Evolutionary conservation across 169 alveolate genomes (phyloP).

Genomic region (Cytauxzoon felis): DNA sequence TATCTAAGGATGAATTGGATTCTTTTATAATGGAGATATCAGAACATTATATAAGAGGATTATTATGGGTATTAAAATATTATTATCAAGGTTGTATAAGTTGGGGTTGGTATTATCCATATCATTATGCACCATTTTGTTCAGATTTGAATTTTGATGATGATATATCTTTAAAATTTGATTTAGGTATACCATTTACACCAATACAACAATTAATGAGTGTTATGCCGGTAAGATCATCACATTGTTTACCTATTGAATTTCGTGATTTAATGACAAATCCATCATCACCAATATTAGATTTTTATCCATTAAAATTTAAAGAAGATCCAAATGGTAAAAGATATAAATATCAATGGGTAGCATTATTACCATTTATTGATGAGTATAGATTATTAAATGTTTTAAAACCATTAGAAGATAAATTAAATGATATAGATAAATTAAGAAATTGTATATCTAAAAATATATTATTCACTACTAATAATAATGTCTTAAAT

Average conservation of each 20-base stretch:
- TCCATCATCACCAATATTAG: constrained; percentile 68
- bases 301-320: constrained; percentile 75
- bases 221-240: constrained; percentile 94
- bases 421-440: constrained; percentile 57
- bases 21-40: constrained; percentile 57
- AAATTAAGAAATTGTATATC: constrained; percentile 67
- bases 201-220: constrained; percentile 95
- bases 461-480: constrained; percentile 21
- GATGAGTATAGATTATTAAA: constrained; percentile 70
- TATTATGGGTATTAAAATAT: constrained; percentile 91
- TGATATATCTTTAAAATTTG: constrained; percentile 65
- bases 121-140: constrained; percentile 98
- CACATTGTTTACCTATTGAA: constrained; percentile 88
- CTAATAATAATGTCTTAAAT: not conserved
- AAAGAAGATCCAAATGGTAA: constrained; percentile 82
- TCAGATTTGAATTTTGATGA: constrained; percentile 84
- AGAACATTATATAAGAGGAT: constrained; percentile 89
- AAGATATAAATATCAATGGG: constrained; percentile 80
- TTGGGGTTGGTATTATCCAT: constrained; percentile 99
- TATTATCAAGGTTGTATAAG: constrained; percentile 91
- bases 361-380: constrained; percentile 82
- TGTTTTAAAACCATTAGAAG: constrained; percentile 71
- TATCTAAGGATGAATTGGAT: constrained; percentile 14
- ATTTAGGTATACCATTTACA: constrained; percentile 86
- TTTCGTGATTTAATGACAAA: constrained; percentile 71